Conservation (phyloP, 257 asterid genomes). For the Cinchona pubescens region DNA sequence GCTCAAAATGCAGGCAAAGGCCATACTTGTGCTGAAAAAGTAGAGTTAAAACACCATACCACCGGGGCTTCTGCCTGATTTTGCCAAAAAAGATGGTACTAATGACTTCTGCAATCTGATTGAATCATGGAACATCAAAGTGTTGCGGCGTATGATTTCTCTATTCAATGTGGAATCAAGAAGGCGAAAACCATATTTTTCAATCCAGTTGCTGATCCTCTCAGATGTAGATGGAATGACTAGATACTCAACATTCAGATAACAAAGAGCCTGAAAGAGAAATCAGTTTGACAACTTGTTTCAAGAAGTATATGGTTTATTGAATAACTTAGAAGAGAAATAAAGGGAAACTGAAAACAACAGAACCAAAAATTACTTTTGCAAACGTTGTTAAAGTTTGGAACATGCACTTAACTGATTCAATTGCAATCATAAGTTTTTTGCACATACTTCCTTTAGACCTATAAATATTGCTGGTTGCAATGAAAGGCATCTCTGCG, state of each 20-base stretch:
- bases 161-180: slow-evolving; percentile 23
- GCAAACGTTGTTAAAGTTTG: slow-evolving; percentile 1
- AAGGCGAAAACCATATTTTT: slow-evolving; percentile 29
- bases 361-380: neutral
- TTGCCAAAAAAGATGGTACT: slow-evolving; percentile 17
- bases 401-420: slow-evolving; percentile 31
- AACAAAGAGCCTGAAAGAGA: slow-evolving; percentile 38
- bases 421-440: slow-evolving; percentile 46
- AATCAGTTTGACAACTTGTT: neutral
- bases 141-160: slow-evolving; percentile 36
- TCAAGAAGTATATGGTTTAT: neutral
- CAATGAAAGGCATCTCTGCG: slow-evolving; percentile 67
- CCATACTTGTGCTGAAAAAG: neutral
- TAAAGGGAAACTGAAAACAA: neutral
- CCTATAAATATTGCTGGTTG: slow-evolving; percentile 41
- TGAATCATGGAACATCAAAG: slow-evolving; percentile 49
- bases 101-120: slow-evolving; percentile 42
- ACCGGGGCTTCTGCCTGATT: slow-evolving; percentile 8
- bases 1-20: neutral
- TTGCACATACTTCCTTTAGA: slow-evolving; percentile 58
- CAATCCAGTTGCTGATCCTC: slow-evolving; percentile 32
- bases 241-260: slow-evolving; percentile 43
- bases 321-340: neutral
- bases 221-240: slow-evolving; percentile 44
- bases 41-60: neutral